These are phyloP conservation scores for Logfia minima DNA, from an alignment of 129 eudicot species.

Conservation along the genomic window DNA sequence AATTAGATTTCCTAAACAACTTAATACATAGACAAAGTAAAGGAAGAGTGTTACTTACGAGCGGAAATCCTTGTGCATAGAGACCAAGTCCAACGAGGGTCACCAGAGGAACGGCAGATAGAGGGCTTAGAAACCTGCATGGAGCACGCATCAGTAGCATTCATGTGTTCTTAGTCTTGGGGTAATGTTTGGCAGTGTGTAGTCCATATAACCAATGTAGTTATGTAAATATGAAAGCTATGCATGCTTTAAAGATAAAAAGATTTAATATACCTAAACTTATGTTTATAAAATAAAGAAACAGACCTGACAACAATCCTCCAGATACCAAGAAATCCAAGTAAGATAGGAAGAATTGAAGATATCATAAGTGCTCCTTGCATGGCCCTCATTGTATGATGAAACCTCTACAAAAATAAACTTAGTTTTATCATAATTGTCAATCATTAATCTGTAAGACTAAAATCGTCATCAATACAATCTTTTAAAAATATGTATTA, in stretches of 20 bases:
- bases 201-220: not conserved
- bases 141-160: not conserved
- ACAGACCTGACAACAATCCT: slow-evolving; percentile 66
- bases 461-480: not conserved
- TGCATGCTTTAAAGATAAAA: no score
- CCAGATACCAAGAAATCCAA: slow-evolving; percentile 86
- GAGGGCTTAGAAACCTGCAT: slow-evolving; percentile 81
- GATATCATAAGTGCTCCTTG: slow-evolving; percentile 90
- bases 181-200: not conserved
- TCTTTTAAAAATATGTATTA: no score
- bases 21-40: no score
- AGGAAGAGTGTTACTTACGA: slow-evolving; percentile 38
- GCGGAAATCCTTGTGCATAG: slow-evolving; percentile 77
- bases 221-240: no score
- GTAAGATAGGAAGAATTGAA: slow-evolving; percentile 62
- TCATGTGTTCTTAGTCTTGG: not conserved
- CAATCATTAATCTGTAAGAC: not conserved
- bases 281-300: not conserved
- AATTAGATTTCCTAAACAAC: no score
- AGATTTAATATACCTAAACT: not conserved
- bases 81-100: slow-evolving; percentile 87
- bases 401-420: slow-evolving; percentile 59
- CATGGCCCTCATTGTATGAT: slow-evolving; percentile 65
- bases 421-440: not conserved
- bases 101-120: slow-evolving; percentile 89